Evolutionary conservation across 768 basidiomycete genomes (phyloP).

Genomic region (Kwoniella dejecticola): DNA sequence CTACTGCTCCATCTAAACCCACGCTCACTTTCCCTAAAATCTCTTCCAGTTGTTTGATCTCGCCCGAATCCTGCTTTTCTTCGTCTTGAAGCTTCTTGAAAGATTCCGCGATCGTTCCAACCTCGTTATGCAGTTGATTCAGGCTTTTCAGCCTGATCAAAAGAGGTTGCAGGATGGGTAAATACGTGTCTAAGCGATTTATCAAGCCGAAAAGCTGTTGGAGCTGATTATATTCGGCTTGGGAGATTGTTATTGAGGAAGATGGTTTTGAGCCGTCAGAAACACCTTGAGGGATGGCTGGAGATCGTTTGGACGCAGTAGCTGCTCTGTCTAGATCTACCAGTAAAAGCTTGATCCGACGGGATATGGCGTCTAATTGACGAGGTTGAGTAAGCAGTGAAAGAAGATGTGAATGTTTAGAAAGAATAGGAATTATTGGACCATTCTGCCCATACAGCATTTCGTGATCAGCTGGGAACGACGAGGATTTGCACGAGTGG

Average conservation of each 20-base stretch:
- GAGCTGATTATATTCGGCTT: constrained; percentile 52
- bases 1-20: constrained; percentile 75
- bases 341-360: constrained; percentile 85
- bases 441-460: not conserved
- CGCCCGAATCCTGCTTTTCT: constrained; percentile 66
- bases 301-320: constrained; percentile 58
- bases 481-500: not conserved
- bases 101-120: constrained; percentile 72
- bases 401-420: constrained; percentile 79
- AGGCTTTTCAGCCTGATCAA: constrained; percentile 84
- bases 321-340: constrained; percentile 85
- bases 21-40: constrained; percentile 73
- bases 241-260: constrained; percentile 32
- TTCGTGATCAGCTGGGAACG: not conserved
- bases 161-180: constrained; percentile 68
- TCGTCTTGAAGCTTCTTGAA: constrained; percentile 64
- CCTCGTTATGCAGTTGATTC: constrained; percentile 75
- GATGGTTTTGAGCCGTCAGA: constrained; percentile 2
- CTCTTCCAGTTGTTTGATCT: constrained; percentile 67
- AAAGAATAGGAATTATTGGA: constrained; percentile 73
- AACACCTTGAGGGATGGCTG: constrained; percentile 3
- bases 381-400: constrained; percentile 89
- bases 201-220: constrained; percentile 56
- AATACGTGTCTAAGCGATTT: constrained; percentile 57
- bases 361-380: constrained; percentile 91